Evolutionary conservation across 2,329 filamentous ascomycete genomes (phyloP).

Genomic region (Hypoxylon sp.): DNA sequence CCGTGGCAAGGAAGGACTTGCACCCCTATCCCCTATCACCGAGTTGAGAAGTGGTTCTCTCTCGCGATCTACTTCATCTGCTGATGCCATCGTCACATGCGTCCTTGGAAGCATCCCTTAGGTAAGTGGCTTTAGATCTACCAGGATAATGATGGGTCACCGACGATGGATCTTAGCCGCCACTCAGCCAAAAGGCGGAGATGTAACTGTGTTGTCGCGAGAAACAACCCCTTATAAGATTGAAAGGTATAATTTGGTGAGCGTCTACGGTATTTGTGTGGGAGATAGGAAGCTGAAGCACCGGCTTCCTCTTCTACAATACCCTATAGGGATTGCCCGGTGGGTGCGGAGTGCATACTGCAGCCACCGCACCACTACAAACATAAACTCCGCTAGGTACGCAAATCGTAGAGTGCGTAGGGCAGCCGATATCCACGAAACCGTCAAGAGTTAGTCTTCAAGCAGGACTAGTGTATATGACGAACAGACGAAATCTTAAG

Average conservation of each 20-base stretch:
- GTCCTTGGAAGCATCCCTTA: not conserved
- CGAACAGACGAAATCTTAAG: slow-evolving; percentile 2
- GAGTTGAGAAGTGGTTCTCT: slow-evolving; percentile 26
- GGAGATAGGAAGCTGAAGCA: not conserved
- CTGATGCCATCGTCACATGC: slow-evolving; percentile 17
- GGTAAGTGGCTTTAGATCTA: not conserved
- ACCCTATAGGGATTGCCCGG: not conserved
- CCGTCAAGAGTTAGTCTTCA: not conserved
- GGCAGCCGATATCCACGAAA: too few species aligned
- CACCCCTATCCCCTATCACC: not conserved
- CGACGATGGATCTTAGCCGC: not conserved
- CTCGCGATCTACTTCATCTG: slow-evolving; percentile 10
- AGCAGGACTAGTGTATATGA: not conserved
- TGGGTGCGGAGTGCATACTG: slow-evolving; percentile 3
- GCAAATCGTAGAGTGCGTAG: not conserved
- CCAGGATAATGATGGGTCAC: not conserved
- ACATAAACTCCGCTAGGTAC: slow-evolving; percentile 2
- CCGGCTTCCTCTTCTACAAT: not conserved
- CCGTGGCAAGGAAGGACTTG: not conserved
- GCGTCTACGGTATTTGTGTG: not conserved
- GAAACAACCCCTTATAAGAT: not conserved
- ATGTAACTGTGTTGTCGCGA: not conserved
- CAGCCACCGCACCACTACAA: not conserved
- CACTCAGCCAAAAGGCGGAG: not conserved
- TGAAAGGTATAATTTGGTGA: not conserved